phyloP scores from a whole-genome alignment of 75 land plant species.

The Picea glauca region DNA sequence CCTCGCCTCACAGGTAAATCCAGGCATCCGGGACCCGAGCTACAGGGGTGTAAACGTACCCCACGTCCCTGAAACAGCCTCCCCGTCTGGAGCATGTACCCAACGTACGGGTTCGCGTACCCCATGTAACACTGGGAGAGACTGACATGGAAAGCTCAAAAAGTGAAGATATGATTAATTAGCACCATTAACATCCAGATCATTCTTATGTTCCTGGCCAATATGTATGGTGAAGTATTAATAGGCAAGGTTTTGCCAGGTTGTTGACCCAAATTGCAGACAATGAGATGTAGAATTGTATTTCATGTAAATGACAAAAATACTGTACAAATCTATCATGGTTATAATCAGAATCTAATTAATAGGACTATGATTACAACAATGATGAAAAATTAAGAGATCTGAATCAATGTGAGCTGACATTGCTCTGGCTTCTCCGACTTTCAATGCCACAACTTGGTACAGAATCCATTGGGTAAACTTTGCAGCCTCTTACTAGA shows the following conservation, averaged over 20 bases:
- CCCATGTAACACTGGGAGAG: no score
- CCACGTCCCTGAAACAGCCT: no score
- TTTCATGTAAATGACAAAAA: constrained; percentile 3
- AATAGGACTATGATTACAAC: constrained; percentile 8
- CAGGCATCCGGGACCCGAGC: no score
- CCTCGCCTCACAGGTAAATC: no score
- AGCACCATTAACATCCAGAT: neutral
- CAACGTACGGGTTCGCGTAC: no score
- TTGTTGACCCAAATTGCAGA: neutral
- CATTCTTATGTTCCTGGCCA: neutral
- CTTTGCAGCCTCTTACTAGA: constrained; percentile 41
- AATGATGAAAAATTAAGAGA: constrained; percentile 10
- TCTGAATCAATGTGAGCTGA: constrained; percentile 1
- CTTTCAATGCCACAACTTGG: constrained; percentile 53
- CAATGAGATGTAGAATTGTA: constrained; percentile 7
- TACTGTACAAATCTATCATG: constrained; percentile 2
- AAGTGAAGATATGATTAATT: neutral
- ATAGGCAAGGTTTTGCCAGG: neutral
- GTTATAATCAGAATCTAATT: constrained; percentile 2
- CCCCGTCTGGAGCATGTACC: no score
- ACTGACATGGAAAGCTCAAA: neutral
- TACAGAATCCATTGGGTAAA: constrained; percentile 38
- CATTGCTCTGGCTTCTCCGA: neutral
- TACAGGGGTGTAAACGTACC: no score
- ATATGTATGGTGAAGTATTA: neutral